phyloP scores from a whole-genome alignment of 345 rosid genomes.

The Sisymbrium altissimum region DNA sequence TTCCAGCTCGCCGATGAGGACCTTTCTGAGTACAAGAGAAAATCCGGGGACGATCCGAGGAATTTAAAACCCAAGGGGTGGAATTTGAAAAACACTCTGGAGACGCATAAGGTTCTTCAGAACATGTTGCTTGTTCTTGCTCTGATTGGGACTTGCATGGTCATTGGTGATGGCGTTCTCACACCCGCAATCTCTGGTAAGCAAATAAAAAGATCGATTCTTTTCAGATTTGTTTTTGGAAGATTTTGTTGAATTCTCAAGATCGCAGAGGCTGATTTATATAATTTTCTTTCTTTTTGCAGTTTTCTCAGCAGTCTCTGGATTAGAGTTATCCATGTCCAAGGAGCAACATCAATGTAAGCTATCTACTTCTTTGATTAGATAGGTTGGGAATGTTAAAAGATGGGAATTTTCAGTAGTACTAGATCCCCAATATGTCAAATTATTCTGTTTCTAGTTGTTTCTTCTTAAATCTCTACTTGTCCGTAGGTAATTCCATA shows the following conservation, averaged over 20 bases:
- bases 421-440: slow-evolving; percentile 1
- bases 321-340: slow-evolving; percentile 73
- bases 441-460: neutral
- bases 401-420: slow-evolving; percentile 5
- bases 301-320: slow-evolving; percentile 94
- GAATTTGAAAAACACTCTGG: slow-evolving; percentile 58
- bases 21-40: slow-evolving; percentile 57
- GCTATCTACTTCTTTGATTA: slow-evolving; percentile 11
- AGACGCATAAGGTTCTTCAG: slow-evolving; percentile 63
- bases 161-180: slow-evolving; percentile 90
- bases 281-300: too few species aligned
- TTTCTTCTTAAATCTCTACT: slow-evolving; percentile 5
- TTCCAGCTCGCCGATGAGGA: slow-evolving; percentile 85
- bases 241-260: slow-evolving; percentile 1
- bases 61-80: slow-evolving; percentile 38
- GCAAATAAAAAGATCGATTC: neutral
- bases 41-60: slow-evolving; percentile 19
- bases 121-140: slow-evolving; percentile 69
- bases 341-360: slow-evolving; percentile 81
- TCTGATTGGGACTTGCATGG: slow-evolving; percentile 90
- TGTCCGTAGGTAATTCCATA: neutral
- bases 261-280: neutral
- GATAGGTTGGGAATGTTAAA: neutral
- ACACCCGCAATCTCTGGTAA: slow-evolving; percentile 89
- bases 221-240: neutral